Base-by-base conservation (phyloP, 805 yeast species). In the Groenewaldozyma salmanticensis region DNA sequence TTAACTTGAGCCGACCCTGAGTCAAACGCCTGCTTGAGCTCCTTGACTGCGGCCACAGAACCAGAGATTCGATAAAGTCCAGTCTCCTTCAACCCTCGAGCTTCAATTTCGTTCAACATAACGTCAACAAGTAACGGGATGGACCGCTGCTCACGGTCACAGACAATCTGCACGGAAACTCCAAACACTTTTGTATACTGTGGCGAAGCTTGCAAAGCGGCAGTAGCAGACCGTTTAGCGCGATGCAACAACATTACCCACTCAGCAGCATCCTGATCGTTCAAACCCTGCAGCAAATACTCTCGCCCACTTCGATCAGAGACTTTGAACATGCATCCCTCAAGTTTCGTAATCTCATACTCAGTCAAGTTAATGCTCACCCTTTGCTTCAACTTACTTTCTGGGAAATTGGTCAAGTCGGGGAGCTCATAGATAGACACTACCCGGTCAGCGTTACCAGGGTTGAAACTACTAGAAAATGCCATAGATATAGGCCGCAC, bases 41-140 rank as follows among this genome's bases (percentile, higher is more conserved):
- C 62, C 39, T 74, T 71, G 35, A 76, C 74, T 38, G 75, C 71
- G 5, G 77, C 78, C 31, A 74, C 66, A 5, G 81, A 75, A 3
- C 81, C 82, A 1, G 81, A 76, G 27, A 76, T 68, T 58, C 97
- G 75, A 59, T 90, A 90, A 11, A 90, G 67, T 15, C 97, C 97
- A 40, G 85, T 83, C 56, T 88, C 96, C 50, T 85, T 87, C 21
- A 90, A 58, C 0, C 97, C 96, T 40, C 88, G 74, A n/a, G 68
- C 62, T 59, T 90, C 97, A 48, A 90, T 82, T 50, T 81, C 92
- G 35, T 70, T 70, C 50, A 87, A 68, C 34, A 90, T 62, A 42
- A 71, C 70, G 27, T 71, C 76, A 42, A 88, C 75, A 33, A 88
- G 74, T 4, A 56, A 61, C 1, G 97, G 97, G 24, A 78, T 64